Base-by-base conservation (phyloP, 176 grass and related monocot genomes). In the Carex parvula region DNA sequence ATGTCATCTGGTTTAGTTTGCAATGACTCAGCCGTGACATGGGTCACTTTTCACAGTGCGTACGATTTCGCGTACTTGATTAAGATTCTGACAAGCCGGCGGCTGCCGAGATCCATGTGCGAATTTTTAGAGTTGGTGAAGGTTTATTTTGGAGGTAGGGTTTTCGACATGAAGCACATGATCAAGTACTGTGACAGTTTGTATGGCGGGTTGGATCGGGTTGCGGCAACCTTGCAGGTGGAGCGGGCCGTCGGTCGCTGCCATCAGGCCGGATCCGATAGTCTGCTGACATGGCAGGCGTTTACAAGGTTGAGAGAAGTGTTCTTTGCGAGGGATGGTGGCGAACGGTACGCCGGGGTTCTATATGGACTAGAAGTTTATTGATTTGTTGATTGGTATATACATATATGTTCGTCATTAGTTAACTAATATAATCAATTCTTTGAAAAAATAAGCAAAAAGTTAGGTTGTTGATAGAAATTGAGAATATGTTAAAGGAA, bases 1-100 rank as follows among this genome's bases (percentile, higher is more conserved):
- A 89, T 92, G 90, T 87, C 90, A 0, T 97, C 92, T 0, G 94
- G 94, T 0, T 84, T 97, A 5, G 90, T 97, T 5, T 89, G 90
- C 81, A 77, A 91, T 64, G 86, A 78, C 0, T 88, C 70, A 3
- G 67, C 79, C 1, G 88, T 90, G 0, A 87, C 87, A 2, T 97
- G 94, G 94, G 92, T 85, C 17, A 88, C 92, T 30, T 97, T 97
- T 87, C 83, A 86, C 90, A 89, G 92, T 0, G 94, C 87, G 16
- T 97, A 97, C 85, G 92, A 97, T 86, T 91, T 97, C 62, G 92
- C 76, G 0, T 97, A 97, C 90, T 87, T 97, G 24, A 20, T 97
- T 58, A 94, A 94, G 80, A 64, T 85, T 8, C 87, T 97, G 1
- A 79, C 91, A 14, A 79, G 90, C 0, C 84, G 88, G 2, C 84